Evolutionary conservation across 495 filamentous ascomycete genomes (phyloP), one percentile per base, ranked within the genome.

Genomic region (Penicillium tannophilum): DNA sequence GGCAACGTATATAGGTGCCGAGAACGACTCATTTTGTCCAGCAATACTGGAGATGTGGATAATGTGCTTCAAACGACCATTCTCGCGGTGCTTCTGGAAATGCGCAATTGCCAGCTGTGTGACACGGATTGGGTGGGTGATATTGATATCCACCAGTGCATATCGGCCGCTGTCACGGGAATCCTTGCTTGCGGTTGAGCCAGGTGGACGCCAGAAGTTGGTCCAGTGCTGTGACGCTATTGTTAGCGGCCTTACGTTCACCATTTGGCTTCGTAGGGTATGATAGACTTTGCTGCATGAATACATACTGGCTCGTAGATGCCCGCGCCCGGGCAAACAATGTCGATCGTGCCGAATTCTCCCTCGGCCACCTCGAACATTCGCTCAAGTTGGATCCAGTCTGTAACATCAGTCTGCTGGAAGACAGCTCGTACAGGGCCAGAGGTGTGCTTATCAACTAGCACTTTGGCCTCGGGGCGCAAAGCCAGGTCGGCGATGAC

Each of bases 271-370:
- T 41, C 17, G 31, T 19, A 28, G 36, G 33, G 10, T 14, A 42
- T 39, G 16, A 0, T 31, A 30, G 36, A 42, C 33, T 26, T 30
- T 20, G 19, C 16, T n/a, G 20, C 39, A 26, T 36, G 49, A 36
- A 12, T 39, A 42, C 71, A 26, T 68, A 82, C 78, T 55, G 86
- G 86, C 62, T 90, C 87, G 69, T 77, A 89, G 54, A 90, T 71
- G 12, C 87, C 87, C n/a, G 87, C 87, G 10, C 87, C 86, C 5
- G 86, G 85, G 63, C 84, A 86, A 44, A 89, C 84, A 54, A 90
- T 83, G 61, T 90, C 86, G 9, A 84, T 66, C 17, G 77, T 77
- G 11, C 81, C 82, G 57, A 90, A 88, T 46, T 82, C 78, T 55
- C 66, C 65, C 49, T 78, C 72, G 0, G 80, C 82, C 1, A 77